These are phyloP conservation scores for Gnomoniopsis sp. DNA, from an alignment of 2,329 filamentous ascomycete genomes.

Conservation along the genomic window DNA sequence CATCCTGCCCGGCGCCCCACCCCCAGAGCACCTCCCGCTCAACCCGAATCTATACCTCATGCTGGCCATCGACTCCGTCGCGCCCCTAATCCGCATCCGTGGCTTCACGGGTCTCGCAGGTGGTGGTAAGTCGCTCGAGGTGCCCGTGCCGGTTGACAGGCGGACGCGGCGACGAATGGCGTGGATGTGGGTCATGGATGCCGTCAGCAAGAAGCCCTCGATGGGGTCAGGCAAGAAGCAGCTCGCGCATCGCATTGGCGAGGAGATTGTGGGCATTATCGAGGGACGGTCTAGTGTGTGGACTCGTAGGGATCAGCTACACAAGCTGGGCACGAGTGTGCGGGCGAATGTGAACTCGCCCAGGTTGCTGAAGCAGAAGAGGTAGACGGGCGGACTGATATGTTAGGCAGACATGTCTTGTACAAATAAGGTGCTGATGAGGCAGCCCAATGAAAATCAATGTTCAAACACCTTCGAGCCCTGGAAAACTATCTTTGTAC, in stretches of 20 bases:
- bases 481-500: too few species aligned
- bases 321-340: slow-evolving; percentile 76
- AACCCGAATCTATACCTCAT: slow-evolving; percentile 89
- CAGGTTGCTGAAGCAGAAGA: slow-evolving; percentile 31
- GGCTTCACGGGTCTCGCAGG: slow-evolving; percentile 75
- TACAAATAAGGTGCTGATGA: too few species aligned
- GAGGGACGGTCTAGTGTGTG: slow-evolving; percentile 82
- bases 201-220: slow-evolving; percentile 74
- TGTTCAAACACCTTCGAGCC: too few species aligned
- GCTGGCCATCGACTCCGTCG: slow-evolving; percentile 87
- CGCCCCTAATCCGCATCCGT: slow-evolving; percentile 79
- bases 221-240: slow-evolving; percentile 67
- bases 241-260: slow-evolving; percentile 75
- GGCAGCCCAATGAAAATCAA: too few species aligned
- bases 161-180: slow-evolving; percentile 76
- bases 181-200: slow-evolving; percentile 84
- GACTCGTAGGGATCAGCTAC: slow-evolving; percentile 74
- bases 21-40: slow-evolving; percentile 75
- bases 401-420: too few species aligned
- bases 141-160: slow-evolving; percentile 72
- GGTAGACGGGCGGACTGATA: background rate
- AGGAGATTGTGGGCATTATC: slow-evolving; percentile 82
- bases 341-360: slow-evolving; percentile 65
- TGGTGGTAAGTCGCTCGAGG: slow-evolving; percentile 78
- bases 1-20: slow-evolving; percentile 75